Evolutionary conservation across 2,329 filamentous ascomycete genomes (phyloP), one percentile per base, ranked within the genome.

Genomic region (Paecilomyces sp.): DNA sequence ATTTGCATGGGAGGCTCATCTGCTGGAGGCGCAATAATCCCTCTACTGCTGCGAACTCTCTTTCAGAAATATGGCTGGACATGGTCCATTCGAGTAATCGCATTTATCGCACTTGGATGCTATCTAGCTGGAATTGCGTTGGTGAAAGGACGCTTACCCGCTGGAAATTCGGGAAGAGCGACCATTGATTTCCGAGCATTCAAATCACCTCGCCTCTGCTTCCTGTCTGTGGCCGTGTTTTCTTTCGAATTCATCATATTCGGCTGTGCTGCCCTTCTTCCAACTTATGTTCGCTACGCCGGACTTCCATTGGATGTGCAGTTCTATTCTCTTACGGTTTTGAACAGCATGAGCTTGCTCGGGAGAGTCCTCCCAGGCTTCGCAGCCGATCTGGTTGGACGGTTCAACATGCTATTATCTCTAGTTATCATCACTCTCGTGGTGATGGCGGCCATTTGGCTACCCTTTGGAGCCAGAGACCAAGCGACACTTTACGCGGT

Each of bases 201-300:
- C 59, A 67, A 65, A 1, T 76, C 76, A 2, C 69, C 72, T 2
- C 72, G 77, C 0, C 76, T 81, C 28, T 72, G 68, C 1, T 76
- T 81, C 34, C 67, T 81, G 2, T 74, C 77, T 0, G 64, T 73
- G 3, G 74, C 74, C 0, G 71, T 81, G 8, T 80, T 82, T 59
- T 70, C 75, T 1, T 75, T 82, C 22, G 80, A 82, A 54, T 78
- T 82, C 55, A 77, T 78, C 41, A 73, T 82, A 13, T 82, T 82
- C 51, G 79, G 78, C 12, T 74, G 77, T n/a, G 74, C 77, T 0
- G 77, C 77, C 1, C 71, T 82, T 7, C 66, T 82, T 1, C 80
- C 80, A 0, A 80, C 78, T 0, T 81, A 81, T 61, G 66, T 71
- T 24, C 70, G 70, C 15, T 71, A 66, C 12, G 76, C 76, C 1